These are phyloP conservation scores for Cutaneotrichosporon dermatis DNA, from an alignment of 1,284 basidiomycete genomes.

Conservation along the genomic window DNA sequence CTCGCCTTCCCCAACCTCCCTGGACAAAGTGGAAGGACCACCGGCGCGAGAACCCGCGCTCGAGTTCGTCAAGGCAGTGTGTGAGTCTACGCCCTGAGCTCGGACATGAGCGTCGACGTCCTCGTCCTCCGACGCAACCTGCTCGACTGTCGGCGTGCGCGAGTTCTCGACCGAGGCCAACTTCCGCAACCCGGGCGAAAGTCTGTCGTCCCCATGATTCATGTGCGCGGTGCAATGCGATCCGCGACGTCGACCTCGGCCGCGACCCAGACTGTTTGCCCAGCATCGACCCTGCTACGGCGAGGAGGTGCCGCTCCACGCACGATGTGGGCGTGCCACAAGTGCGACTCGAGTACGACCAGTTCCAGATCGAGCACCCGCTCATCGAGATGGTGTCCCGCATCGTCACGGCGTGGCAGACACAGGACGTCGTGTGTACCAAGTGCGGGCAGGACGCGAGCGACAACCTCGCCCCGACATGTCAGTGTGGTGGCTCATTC, in stretches of 20 bases:
- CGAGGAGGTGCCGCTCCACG: conserved; percentile 45
- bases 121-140: conserved; percentile 84
- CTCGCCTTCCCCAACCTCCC: conserved; percentile 74
- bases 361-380: conserved; percentile 75
- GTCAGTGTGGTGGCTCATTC: conserved; percentile 82
- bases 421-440: conserved; percentile 76
- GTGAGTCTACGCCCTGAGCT: conserved; percentile 76
- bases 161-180: conserved; percentile 80
- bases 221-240: conserved; percentile 81
- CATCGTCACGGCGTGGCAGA: conserved; percentile 70
- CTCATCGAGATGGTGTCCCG: conserved; percentile 71
- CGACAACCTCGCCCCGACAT: conserved; percentile 79
- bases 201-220: conserved; percentile 81
- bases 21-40: conserved; percentile 40
- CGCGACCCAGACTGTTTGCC: conserved; percentile 83
- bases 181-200: conserved; percentile 90
- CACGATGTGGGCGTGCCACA: conserved; percentile 47
- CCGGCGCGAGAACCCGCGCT: conserved; percentile 62
- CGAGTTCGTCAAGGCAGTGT: conserved; percentile 85
- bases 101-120: conserved; percentile 76
- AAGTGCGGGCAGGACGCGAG: conserved; percentile 85
- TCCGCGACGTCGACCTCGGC: conserved; percentile 91
- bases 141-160: conserved; percentile 82
- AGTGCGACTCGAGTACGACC: conserved; percentile 85
- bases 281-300: conserved; percentile 34